phyloP scores from a whole-genome alignment of 73 alveolate genomes.

The Loxodes magnus region DNA sequence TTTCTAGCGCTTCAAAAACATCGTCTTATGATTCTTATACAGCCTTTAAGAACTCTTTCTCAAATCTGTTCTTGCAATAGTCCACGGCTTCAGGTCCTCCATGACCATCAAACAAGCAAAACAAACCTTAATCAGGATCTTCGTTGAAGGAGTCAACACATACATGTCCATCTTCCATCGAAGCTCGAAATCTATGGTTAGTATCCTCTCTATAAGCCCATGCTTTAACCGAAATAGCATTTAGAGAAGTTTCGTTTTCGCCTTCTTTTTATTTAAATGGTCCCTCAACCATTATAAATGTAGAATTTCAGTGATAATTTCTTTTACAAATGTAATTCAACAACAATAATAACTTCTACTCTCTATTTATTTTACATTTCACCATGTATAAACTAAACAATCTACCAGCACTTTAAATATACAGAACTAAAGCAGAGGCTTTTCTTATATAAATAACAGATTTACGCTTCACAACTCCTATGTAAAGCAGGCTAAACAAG shows the following conservation, averaged over 20 bases:
- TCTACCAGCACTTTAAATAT: too few relatives aligned
- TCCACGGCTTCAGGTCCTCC: constrained; percentile 2
- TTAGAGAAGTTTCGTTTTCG: neutral
- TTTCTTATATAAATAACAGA: too few relatives aligned
- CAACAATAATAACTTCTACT: too few relatives aligned
- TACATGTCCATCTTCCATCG: constrained; percentile 71
- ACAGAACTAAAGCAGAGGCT: too few relatives aligned
- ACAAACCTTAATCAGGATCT: constrained; percentile 46
- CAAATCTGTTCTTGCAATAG: neutral
- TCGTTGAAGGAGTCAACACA: constrained; percentile 38
- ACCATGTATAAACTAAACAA: too few relatives aligned
- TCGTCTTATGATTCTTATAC: constrained; percentile 5
- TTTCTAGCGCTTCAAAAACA: constrained; percentile 10
- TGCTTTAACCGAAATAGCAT: constrained; percentile 35
- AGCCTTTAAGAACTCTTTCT: neutral
- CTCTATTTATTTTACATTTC: too few relatives aligned
- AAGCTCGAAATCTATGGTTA: constrained; percentile 47
- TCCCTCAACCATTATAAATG: too few relatives aligned
- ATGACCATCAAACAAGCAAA: constrained; percentile 41
- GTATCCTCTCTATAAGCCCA: constrained; percentile 67
- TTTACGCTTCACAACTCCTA: too few relatives aligned
- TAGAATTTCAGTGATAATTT: too few relatives aligned
- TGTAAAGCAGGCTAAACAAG: too few relatives aligned
- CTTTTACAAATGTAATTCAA: too few relatives aligned
- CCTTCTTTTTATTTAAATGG: too few relatives aligned